These are phyloP conservation scores for Sisymbrium altissimum DNA, from an alignment of 345 rosid species.

Conservation along the genomic window DNA sequence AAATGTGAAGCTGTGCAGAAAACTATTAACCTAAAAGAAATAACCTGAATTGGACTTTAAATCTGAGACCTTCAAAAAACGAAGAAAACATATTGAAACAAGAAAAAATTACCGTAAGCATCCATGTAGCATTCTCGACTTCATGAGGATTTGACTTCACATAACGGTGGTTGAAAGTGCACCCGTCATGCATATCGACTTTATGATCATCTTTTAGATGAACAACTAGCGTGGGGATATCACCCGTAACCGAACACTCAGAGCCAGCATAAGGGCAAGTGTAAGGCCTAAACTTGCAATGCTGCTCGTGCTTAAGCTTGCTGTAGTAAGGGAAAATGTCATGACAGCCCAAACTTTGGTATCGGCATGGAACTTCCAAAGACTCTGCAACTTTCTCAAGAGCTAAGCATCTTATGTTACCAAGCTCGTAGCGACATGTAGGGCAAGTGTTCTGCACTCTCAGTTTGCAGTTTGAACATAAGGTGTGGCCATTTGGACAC, in stretches of 20 bases:
- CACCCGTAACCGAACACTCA: slow-evolving; percentile 82
- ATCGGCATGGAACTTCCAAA: slow-evolving; percentile 79
- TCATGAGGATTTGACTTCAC: slow-evolving; percentile 84
- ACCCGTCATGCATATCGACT: slow-evolving; percentile 94
- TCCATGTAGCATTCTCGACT: slow-evolving; percentile 96
- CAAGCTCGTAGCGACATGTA: slow-evolving; percentile 85
- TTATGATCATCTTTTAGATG: slow-evolving; percentile 89
- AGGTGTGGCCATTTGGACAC: slow-evolving; percentile 95
- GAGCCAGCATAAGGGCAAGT: slow-evolving; percentile 92
- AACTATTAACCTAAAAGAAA: background rate
- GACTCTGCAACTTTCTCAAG: slow-evolving; percentile 92
- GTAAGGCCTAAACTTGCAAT: slow-evolving; percentile 76
- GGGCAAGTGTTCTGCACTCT: slow-evolving; percentile 81
- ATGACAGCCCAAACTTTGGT: slow-evolving; percentile 69
- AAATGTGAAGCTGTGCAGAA: background rate
- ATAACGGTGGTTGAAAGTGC: slow-evolving; percentile 87
- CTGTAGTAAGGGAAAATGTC: slow-evolving; percentile 82
- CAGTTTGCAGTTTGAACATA: slow-evolving; percentile 77
- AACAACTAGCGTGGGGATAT: slow-evolving; percentile 58
- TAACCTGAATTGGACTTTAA: background rate
- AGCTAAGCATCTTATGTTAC: slow-evolving; percentile 90
- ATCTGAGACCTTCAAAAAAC: background rate
- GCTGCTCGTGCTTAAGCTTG: slow-evolving; percentile 84
- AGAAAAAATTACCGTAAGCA: slow-evolving; percentile 67
- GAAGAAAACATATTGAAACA: background rate